phyloP scores from a whole-genome alignment of 2,329 filamentous ascomycete genomes.

The Stromatinia cepivora region DNA sequence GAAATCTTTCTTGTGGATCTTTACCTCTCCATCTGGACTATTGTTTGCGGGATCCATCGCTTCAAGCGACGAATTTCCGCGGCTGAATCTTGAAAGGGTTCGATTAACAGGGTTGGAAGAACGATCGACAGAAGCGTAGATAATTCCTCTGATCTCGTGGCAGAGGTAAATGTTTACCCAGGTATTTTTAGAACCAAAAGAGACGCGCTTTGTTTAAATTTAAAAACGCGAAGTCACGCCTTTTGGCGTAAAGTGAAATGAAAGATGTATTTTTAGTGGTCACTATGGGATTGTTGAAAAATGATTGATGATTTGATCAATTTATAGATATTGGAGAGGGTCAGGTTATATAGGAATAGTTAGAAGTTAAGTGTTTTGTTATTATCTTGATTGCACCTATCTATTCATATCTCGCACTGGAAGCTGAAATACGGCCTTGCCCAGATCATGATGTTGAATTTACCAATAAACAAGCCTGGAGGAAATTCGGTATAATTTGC shows the following conservation, averaged over 20 bases:
- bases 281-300: not conserved
- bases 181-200: not conserved
- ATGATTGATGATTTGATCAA: not conserved
- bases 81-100: too few species aligned
- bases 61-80: not conserved
- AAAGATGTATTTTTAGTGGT: not conserved
- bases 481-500: not conserved
- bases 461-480: not conserved
- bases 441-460: not conserved
- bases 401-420: not conserved
- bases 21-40: not conserved
- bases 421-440: not conserved
- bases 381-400: not conserved
- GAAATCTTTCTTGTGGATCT: conserved; percentile 48
- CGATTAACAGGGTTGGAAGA: not conserved
- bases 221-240: conserved; percentile 20
- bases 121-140: not conserved
- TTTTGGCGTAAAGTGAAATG: conserved; percentile 20
- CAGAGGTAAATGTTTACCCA: not conserved
- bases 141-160: not conserved
- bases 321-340: too few species aligned
- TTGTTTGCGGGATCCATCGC: not conserved
- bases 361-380: not conserved
- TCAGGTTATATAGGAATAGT: not conserved
- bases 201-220: conserved; percentile 10